phyloP scores from a whole-genome alignment of 192 early-diverging fungal species.

The Linnemannia exigua region DNA sequence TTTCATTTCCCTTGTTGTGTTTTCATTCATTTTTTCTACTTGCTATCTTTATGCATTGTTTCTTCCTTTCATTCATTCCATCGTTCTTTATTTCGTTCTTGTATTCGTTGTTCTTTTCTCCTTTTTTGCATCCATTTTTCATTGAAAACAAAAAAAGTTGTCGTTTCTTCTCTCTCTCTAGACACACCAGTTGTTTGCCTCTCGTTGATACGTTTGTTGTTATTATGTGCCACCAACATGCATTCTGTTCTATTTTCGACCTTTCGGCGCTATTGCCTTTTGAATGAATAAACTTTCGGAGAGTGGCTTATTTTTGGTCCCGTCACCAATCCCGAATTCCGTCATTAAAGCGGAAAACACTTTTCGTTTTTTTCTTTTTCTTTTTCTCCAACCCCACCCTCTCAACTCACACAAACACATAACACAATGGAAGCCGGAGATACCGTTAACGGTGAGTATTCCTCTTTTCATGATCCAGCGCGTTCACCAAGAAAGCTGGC shows the following conservation, averaged over 20 bases:
- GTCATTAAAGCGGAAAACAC: background rate
- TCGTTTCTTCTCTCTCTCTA: background rate
- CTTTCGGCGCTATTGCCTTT: background rate
- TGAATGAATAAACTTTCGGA: slow-evolving; percentile 7
- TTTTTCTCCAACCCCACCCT: slow-evolving; percentile 1
- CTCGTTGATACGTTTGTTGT: background rate
- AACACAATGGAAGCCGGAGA: slow-evolving; percentile 24
- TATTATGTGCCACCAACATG: slow-evolving; percentile 5
- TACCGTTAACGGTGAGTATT: slow-evolving; percentile 22
- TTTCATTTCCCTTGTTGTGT: background rate
- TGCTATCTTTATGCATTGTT: background rate
- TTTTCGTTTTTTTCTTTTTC: background rate
- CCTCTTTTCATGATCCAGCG: background rate
- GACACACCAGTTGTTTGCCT: background rate
- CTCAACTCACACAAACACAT: slow-evolving; percentile 12
- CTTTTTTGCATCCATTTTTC: slow-evolving; percentile 2
- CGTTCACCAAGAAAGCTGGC: too few relatives aligned
- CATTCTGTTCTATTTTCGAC: background rate
- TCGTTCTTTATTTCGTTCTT: slow-evolving; percentile 3
- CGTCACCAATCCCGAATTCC: background rate
- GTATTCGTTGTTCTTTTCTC: slow-evolving; percentile 2
- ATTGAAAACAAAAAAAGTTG: slow-evolving; percentile 6
- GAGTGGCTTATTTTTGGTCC: slow-evolving; percentile 7
- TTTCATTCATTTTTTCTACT: too few relatives aligned
- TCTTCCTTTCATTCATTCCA: background rate